Evolutionary conservation across 2,329 filamentous ascomycete species (phyloP).

Genomic region (Gnomoniopsis smithogilvyi): DNA sequence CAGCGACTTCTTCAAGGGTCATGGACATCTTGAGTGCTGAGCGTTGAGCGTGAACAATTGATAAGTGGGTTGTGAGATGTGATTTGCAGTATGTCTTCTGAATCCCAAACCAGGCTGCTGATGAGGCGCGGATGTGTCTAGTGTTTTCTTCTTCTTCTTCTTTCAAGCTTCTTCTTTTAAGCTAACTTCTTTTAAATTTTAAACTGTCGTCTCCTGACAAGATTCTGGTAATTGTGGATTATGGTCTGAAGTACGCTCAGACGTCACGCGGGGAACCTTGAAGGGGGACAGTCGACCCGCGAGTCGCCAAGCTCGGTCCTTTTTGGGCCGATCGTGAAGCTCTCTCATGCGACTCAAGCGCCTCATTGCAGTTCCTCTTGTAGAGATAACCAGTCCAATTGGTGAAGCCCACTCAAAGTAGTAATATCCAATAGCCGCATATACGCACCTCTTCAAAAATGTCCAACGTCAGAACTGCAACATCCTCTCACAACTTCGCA

Average conservation of each 20-base stretch:
- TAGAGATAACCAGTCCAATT: too few relatives aligned
- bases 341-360: background rate
- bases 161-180: too few relatives aligned
- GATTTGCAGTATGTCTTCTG: background rate
- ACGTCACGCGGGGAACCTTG: background rate
- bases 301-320: constrained; percentile 5
- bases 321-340: constrained; percentile 3
- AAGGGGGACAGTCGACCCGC: constrained; percentile 7
- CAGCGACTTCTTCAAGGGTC: constrained; percentile 29
- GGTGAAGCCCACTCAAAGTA: too few relatives aligned
- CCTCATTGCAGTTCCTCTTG: too few relatives aligned
- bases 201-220: background rate
- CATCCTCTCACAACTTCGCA: too few relatives aligned
- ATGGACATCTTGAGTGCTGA: constrained; percentile 33
- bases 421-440: too few relatives aligned
- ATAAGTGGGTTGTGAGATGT: background rate
- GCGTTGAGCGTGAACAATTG: background rate
- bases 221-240: too few relatives aligned
- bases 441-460: too few relatives aligned
- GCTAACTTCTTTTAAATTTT: background rate
- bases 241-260: background rate
- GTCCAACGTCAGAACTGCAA: too few relatives aligned
- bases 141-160: too few relatives aligned
- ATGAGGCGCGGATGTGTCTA: too few relatives aligned
- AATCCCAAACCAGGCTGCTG: background rate